Percentiles rank a stretch among this genome's conserved stretches.
These are phyloP conservation scores for Colletotrichum acutatum DNA, from an alignment of 2,329 filamentous ascomycete species.

Conservation along the genomic window DNA sequence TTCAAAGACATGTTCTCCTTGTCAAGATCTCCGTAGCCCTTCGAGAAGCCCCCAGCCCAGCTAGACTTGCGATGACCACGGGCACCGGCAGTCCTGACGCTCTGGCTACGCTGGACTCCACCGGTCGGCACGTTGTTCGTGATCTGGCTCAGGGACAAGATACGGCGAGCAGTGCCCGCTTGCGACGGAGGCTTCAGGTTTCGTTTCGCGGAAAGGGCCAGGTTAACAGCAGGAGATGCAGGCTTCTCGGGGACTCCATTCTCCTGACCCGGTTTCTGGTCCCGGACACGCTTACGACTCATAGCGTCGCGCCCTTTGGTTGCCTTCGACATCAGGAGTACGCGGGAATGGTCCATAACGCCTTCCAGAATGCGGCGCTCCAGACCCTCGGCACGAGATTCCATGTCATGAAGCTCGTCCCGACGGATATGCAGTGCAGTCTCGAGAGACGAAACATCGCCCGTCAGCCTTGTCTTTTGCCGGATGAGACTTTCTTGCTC, in stretches of 20 bases:
- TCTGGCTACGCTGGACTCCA: conserved; percentile 81
- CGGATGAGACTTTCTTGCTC: conserved; percentile 81
- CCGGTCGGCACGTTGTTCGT: conserved; percentile 75
- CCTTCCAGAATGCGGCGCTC: conserved; percentile 95
- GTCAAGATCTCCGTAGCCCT: conserved; percentile 63
- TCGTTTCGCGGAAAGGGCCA: conserved; percentile 65
- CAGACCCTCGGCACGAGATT: conserved; percentile 85
- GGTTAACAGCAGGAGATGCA: conserved; percentile 55
- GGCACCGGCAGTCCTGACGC: conserved; percentile 71
- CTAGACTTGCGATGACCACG: conserved; percentile 73
- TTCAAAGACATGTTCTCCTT: conserved; percentile 73
- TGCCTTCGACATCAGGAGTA: conserved; percentile 82
- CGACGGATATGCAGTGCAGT: conserved; percentile 89
- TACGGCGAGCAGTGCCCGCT: conserved; percentile 75
- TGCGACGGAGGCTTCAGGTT: conserved; percentile 58
- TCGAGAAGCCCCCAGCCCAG: conserved; percentile 68
- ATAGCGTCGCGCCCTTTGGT: conserved; percentile 64
- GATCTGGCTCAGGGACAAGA: conserved; percentile 92
- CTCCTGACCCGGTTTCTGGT: conserved; percentile 52
- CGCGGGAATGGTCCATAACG: conserved; percentile 94
- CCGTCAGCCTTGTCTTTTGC: conserved; percentile 83
- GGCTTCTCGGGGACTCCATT: conserved; percentile 37
- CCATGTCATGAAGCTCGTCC: conserved; percentile 93
- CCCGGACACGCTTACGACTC: conserved; percentile 66
- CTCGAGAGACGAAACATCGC: conserved; percentile 90